Evolutionary conservation across 2,329 filamentous ascomycete species (phyloP).

Genomic region (Fusarium sp.): DNA sequence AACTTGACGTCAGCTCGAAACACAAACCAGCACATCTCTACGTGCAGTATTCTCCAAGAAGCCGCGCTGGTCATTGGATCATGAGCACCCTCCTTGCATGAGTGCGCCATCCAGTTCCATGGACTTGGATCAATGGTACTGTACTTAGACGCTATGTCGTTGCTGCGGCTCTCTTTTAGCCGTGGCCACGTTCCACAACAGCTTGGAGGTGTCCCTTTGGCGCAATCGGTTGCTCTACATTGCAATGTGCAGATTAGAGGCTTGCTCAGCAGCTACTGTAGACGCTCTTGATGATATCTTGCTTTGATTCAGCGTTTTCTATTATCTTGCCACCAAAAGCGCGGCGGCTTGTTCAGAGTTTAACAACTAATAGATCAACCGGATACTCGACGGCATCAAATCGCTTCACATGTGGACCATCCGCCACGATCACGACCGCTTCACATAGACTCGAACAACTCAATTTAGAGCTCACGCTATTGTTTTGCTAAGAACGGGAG

Average conservation of each 20-base stretch:
- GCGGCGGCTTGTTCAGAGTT: neutral
- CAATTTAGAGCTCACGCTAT: conserved; percentile 1
- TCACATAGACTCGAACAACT: neutral
- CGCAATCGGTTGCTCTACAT: neutral
- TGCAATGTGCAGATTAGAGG: conserved; percentile 1
- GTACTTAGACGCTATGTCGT: conserved; percentile 17
- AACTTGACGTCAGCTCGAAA: neutral
- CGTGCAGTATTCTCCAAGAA: neutral
- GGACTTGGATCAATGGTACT: conserved; percentile 26
- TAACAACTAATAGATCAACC: neutral
- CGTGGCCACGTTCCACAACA: conserved; percentile 37
- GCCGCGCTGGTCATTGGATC: neutral
- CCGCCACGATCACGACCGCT: neutral
- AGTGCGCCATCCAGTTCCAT: conserved; percentile 19
- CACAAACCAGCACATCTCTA: neutral
- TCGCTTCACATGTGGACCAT: neutral
- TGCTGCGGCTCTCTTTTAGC: conserved; percentile 6
- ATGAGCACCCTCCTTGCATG: conserved; percentile 9
- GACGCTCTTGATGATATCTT: neutral
- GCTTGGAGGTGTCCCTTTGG: neutral
- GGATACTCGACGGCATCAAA: neutral
- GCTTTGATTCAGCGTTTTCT: neutral
- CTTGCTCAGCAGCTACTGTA: neutral
- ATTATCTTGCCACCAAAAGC: neutral
- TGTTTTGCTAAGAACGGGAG: neutral